A percentile compares a stretch with the other conserved stretches of the same genome.
Conservation (phyloP, 2,329 filamentous ascomycete genomes). For the Drechslera avenae region DNA sequence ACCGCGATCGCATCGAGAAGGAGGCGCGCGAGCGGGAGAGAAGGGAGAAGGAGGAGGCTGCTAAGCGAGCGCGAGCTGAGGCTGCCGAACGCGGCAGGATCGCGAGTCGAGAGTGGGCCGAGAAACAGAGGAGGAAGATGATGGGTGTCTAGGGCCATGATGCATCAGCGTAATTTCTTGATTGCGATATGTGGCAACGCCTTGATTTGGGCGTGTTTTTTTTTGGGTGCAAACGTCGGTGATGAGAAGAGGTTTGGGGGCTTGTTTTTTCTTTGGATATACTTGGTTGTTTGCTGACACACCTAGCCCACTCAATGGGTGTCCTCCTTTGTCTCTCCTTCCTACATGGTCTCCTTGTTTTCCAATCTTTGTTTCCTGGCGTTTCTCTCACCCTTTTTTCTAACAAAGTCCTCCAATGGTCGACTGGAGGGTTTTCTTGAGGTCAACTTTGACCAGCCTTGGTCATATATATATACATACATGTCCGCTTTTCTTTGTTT, state of each 20-base stretch:
- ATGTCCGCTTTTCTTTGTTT: neutral
- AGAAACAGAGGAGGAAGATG: conserved; percentile 52
- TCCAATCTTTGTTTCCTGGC: neutral
- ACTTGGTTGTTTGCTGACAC: neutral
- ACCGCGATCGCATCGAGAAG: conserved; percentile 51
- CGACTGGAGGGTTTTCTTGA: conserved; percentile 2
- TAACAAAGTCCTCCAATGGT: conserved; percentile 6
- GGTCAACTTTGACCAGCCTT: no score
- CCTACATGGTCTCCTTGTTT: no score
- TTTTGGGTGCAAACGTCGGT: no score
- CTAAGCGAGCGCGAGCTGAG: conserved; percentile 52
- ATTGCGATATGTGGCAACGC: neutral
- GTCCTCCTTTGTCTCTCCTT: no score
- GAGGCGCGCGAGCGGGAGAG: conserved; percentile 49
- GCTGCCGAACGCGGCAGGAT: conserved; percentile 54
- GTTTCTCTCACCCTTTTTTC: neutral
- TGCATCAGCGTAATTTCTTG: neutral
- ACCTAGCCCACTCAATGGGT: no score
- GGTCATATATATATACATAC: neutral
- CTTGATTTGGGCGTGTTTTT: neutral
- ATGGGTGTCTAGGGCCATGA: conserved; percentile 16
- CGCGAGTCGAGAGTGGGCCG: conserved; percentile 56
- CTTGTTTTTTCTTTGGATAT: neutral
- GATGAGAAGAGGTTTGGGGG: neutral
- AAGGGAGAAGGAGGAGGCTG: conserved; percentile 55